Conservation (phyloP, 164 flowering plant species). For the Dillenia suffruticosa region DNA sequence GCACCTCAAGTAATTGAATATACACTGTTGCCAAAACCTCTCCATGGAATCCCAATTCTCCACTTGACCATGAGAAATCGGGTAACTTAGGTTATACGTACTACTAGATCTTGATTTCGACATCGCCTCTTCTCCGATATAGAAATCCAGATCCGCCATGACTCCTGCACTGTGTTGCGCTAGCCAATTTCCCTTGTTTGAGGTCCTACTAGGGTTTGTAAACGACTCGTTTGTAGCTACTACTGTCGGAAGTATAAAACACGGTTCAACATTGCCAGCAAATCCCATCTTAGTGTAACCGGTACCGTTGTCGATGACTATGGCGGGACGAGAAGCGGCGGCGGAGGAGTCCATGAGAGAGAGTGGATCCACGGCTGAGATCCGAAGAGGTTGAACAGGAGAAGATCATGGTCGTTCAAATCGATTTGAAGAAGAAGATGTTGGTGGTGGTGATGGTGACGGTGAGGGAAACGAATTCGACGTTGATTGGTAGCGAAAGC, state of each 20-base stretch:
- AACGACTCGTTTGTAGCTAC: slow-evolving; percentile 93
- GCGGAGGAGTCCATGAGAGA: slow-evolving; percentile 64
- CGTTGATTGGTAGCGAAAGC: slow-evolving; percentile 41
- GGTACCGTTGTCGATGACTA: slow-evolving; percentile 96
- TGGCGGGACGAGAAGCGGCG: slow-evolving; percentile 84
- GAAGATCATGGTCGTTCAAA: slow-evolving; percentile 20
- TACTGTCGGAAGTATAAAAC: slow-evolving; percentile 74
- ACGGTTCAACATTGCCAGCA: slow-evolving; percentile 88
- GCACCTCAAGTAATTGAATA: slow-evolving; percentile 89
- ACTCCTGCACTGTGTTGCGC: slow-evolving; percentile 95
- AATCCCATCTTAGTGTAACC: slow-evolving; percentile 97
- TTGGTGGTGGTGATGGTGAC: slow-evolving; percentile 1
- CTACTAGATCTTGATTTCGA: slow-evolving; percentile 67
- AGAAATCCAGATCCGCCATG: slow-evolving; percentile 98
- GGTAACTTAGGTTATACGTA: slow-evolving; percentile 77
- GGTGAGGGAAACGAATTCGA: slow-evolving; percentile 6
- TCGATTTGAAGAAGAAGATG: slow-evolving; percentile 4
- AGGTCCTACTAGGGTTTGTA: slow-evolving; percentile 54
- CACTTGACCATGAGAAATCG: slow-evolving; percentile 86
- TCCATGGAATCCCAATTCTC: slow-evolving; percentile 99
- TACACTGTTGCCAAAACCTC: slow-evolving; percentile 98
- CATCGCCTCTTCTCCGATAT: slow-evolving; percentile 87
- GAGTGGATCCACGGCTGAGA: slow-evolving; percentile 55
- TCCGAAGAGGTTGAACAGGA: slow-evolving; percentile 25
- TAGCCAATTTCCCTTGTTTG: slow-evolving; percentile 67